Conservation (phyloP, 2,329 filamentous ascomycete genomes). For the Epichloe brachyelytri region DNA sequence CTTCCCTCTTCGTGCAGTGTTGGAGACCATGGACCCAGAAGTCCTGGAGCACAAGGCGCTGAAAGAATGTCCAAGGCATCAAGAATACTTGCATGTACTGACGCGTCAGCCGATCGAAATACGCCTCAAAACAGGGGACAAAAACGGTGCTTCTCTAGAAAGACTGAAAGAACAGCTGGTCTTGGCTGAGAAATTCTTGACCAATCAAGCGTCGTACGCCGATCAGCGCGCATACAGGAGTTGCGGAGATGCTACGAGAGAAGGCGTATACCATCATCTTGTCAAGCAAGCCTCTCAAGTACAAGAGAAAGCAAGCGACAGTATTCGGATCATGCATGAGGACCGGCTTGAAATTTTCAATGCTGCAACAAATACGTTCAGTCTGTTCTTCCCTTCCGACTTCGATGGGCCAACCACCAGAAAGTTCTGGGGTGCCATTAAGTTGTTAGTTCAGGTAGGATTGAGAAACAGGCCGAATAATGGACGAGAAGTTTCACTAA, state of each 20-base stretch:
- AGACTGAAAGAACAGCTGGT: constrained; percentile 13
- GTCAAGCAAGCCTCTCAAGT: constrained; percentile 11
- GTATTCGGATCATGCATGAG: constrained; percentile 17
- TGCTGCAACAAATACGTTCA: constrained; percentile 25
- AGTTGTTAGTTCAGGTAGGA: constrained; percentile 17
- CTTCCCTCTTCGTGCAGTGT: not conserved
- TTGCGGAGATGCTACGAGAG: constrained; percentile 12
- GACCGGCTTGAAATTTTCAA: constrained; percentile 27
- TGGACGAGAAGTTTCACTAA: not conserved
- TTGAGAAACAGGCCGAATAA: not conserved
- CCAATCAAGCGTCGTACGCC: constrained; percentile 13
- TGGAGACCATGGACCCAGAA: not conserved
- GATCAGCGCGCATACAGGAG: constrained; percentile 17
- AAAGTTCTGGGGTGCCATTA: constrained; percentile 33
- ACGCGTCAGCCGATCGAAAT: constrained; percentile 7
- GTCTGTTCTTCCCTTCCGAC: constrained; percentile 27
- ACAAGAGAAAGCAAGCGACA: constrained; percentile 13
- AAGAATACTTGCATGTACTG: constrained; percentile 12
- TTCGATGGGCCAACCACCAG: constrained; percentile 23
- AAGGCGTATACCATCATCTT: constrained; percentile 13
- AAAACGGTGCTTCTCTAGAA: constrained; percentile 1
- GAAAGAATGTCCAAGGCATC: not conserved
- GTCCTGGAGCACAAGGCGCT: not conserved
- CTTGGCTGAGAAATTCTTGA: constrained; percentile 16
- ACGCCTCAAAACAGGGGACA: not conserved